A percentile compares a stretch with the other conserved stretches of the same genome.
These are phyloP conservation scores for Ophiocordyceps camponoti-floridani DNA, from an alignment of 2,329 filamentous ascomycete species.

Conservation along the genomic window DNA sequence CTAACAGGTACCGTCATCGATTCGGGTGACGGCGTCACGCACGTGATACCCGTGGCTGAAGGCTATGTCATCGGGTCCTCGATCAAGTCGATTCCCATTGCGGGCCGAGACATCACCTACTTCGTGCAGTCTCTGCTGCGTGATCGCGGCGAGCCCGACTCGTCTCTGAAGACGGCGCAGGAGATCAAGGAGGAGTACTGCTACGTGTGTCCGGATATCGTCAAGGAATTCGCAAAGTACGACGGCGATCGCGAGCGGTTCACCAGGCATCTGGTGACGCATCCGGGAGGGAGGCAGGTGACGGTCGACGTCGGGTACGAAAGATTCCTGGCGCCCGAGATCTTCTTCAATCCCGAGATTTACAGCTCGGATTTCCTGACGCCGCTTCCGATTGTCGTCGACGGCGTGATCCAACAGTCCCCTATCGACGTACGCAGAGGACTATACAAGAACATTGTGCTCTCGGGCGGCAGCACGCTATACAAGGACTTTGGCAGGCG, in stretches of 20 bases:
- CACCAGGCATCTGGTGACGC: slow-evolving; percentile 71
- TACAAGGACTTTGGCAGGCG: slow-evolving; percentile 97
- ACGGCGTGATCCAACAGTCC: slow-evolving; percentile 91
- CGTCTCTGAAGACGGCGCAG: slow-evolving; percentile 90
- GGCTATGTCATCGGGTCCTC: slow-evolving; percentile 98
- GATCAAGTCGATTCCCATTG: slow-evolving; percentile 97
- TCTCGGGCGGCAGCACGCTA: slow-evolving; percentile 89
- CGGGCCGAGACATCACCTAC: slow-evolving; percentile 94
- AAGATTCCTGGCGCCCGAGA: slow-evolving; percentile 92
- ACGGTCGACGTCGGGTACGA: slow-evolving; percentile 92
- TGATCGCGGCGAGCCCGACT: slow-evolving; percentile 92
- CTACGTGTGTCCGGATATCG: slow-evolving; percentile 95
- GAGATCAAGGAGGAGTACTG: slow-evolving; percentile 98
- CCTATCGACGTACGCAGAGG: slow-evolving; percentile 94
- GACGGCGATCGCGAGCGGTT: slow-evolving; percentile 87
- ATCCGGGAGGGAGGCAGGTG: slow-evolving; percentile 71
- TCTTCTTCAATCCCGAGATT: slow-evolving; percentile 99
- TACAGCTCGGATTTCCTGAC: slow-evolving; percentile 98
- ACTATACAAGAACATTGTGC: slow-evolving; percentile 98
- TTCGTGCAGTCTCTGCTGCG: slow-evolving; percentile 93
- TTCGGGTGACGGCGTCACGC: slow-evolving; percentile 94
- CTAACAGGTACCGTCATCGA: slow-evolving; percentile 96
- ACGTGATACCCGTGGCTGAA: slow-evolving; percentile 96
- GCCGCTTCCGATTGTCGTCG: slow-evolving; percentile 82
- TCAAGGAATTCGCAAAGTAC: slow-evolving; percentile 93